A percentile compares a stretch with the other conserved stretches of the same genome.
Evolutionary conservation across 371 early-diverging fungal genomes (phyloP).

Genomic region (Polyrhizophydium stewartii): DNA sequence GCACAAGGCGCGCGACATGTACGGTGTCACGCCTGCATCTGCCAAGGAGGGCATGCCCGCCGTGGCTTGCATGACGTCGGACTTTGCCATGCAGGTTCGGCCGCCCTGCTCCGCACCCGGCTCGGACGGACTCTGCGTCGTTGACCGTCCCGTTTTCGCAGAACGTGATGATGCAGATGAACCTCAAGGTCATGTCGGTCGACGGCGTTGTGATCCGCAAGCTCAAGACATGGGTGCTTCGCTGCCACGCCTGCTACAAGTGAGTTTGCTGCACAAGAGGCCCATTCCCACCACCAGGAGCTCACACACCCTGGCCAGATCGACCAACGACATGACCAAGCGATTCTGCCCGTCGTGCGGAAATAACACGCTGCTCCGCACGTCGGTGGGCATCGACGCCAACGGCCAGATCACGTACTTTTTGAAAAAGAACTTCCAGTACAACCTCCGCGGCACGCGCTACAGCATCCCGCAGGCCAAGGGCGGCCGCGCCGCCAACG

Average conservation of each 20-base stretch:
- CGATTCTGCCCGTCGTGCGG: constrained; percentile 95
- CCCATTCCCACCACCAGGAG: too few relatives aligned
- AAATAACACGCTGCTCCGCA: constrained; percentile 79
- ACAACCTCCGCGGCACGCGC: constrained; percentile 83
- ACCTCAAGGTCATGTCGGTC: constrained; percentile 73
- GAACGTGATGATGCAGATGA: constrained; percentile 93
- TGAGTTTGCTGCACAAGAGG: constrained; percentile 30
- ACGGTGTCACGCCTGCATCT: constrained; percentile 17
- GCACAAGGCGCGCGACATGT: constrained; percentile 42
- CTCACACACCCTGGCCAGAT: constrained; percentile 31
- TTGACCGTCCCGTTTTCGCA: constrained; percentile 4
- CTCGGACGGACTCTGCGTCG: not conserved
- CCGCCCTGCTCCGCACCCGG: not conserved
- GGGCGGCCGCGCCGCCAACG: constrained; percentile 67
- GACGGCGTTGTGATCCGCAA: constrained; percentile 78
- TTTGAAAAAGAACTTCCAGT: constrained; percentile 85
- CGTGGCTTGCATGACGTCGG: constrained; percentile 89
- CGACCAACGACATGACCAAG: constrained; percentile 80
- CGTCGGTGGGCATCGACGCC: constrained; percentile 74
- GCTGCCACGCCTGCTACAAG: constrained; percentile 94
- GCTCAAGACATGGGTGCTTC: constrained; percentile 83
- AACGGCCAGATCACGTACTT: constrained; percentile 76
- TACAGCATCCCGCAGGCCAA: constrained; percentile 82
- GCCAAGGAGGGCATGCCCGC: constrained; percentile 21
- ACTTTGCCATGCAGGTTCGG: constrained; percentile 92